These are phyloP conservation scores for Cercospora sojina DNA, from an alignment of 2,329 filamentous ascomycete genomes.

Conservation along the genomic window DNA sequence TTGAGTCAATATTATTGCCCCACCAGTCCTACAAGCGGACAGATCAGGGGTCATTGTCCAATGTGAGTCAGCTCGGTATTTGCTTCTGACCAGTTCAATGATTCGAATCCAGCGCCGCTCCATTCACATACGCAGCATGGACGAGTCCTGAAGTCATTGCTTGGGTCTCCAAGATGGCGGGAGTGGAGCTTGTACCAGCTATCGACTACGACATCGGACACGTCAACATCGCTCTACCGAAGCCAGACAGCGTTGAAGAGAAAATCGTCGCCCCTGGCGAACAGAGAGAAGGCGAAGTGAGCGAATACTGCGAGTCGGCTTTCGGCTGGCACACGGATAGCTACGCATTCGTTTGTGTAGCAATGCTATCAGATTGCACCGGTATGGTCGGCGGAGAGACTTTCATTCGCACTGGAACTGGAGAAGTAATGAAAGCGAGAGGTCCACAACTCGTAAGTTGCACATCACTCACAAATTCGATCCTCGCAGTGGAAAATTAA, in stretches of 20 bases:
- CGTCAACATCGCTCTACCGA: constrained; percentile 55
- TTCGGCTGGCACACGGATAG: constrained; percentile 60
- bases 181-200: constrained; percentile 57
- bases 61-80: constrained; percentile 44
- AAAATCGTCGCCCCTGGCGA: constrained; percentile 36
- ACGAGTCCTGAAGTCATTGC: constrained; percentile 55
- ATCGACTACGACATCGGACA: constrained; percentile 61
- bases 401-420: constrained; percentile 55
- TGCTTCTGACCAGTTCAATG: constrained; percentile 42
- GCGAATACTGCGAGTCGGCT: constrained; percentile 53
- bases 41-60: constrained; percentile 1
- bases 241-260: constrained; percentile 41
- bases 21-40: not conserved
- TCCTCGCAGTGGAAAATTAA: not conserved
- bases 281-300: constrained; percentile 49
- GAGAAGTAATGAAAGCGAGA: constrained; percentile 58
- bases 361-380: constrained; percentile 62
- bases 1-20: constrained; percentile 54
- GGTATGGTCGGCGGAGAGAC: constrained; percentile 66
- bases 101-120: constrained; percentile 54
- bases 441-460: constrained; percentile 45
- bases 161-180: constrained; percentile 57
- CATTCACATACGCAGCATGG: constrained; percentile 65
- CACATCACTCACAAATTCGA: not conserved
- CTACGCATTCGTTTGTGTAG: constrained; percentile 69